Evolutionary conservation across 108 stramenopile genomes (phyloP), one percentile per base, ranked within the genome.

Genomic region (Nitzschia sp.): DNA sequence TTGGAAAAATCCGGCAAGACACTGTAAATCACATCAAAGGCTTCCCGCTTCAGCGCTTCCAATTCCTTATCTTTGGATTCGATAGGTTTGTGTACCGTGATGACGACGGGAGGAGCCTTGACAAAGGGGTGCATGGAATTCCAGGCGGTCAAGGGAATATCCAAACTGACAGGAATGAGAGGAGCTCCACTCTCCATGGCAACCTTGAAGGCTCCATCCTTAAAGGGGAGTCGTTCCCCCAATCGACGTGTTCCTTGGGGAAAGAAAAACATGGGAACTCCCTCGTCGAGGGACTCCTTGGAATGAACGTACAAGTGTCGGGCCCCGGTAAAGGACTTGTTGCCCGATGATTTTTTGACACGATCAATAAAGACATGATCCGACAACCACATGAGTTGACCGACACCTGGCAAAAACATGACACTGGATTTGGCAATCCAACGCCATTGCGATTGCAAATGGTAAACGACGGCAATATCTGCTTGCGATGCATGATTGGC

Each of bases 191-290:
- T 90, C 26, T 84, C 77, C 29, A 80, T 24, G 1, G 91, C 91
- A 5, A 93, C 72, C 44, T 72, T 72, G 58, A 85, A 93, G 56
- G 91, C 91, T 21, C 91, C 91, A 72, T 93, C 88, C 63, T 90
- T 90, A 71, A 93, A 93, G 15, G 88, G 87, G 20, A 88, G 59
- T 53, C 86, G 85, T 46, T 80, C 80, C 24, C 67, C 80, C 83
- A 90, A 84, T 10, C 87, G 73, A 25, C 91, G 76, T 53, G 91
- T 93, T 41, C 91, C 91, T 65, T 93, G 91, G 10, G 91, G 91
- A 69, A 90, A 93, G 62, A 93, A 83, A 53, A 93, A 85, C 85
- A 93, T 86, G 41, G 91, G 86, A 53, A 84, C 60, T 7, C 91
- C 88, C 12, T 72, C 62, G 71, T 86, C 85, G 9, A 91, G 62